Evolutionary conservation across 2,329 filamentous ascomycete genomes (phyloP), one percentile per base, ranked within the genome.

Genomic region (Xylariaceae sp.): DNA sequence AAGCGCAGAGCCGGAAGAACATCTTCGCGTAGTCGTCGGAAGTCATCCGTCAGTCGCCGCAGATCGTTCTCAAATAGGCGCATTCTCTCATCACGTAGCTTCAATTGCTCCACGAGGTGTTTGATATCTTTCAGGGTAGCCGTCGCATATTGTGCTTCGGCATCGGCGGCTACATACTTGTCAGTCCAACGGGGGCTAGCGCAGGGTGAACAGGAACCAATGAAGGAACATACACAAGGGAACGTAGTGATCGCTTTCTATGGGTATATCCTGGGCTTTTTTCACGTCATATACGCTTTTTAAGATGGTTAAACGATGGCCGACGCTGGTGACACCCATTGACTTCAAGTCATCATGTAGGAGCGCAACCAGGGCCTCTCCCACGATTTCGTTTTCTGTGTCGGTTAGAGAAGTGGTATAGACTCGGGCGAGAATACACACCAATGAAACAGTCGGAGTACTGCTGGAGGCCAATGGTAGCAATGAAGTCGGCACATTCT

Each of bases 231-330:
- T 83, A 95, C 91, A 93, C 40, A 93, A 74, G 29, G 93, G 93
- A 41, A 96, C 79, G 65, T 96, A 98, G 66, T 97, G 88, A 60
- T 96, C 92, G 50, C 85, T 84, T 63, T 97, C 92, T 58, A 96
- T 80, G 14, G 88, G 86, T 49, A 97, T 81, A 59, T 95, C 90
- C 62, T 96, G 91, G 54, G 89, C 89, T 65, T 92, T 85, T 72
- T 98, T 98, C 62, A 93, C 85, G 62, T 97, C 91, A 70, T 96
- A 97, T 44, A 97, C 90, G 59, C 84, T 91, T 71, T 96, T 97
- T 47, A 98, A 77, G 47, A 98, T 94, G 19, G 90, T 95, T 59
- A 98, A 75, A 49, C 93, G 85, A 70, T 98, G 93, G 33, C 93
- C 93, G 38, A 96, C 89, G 69, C 92, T 97, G 52, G 76, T 75